Percentiles rank a stretch among this genome's conserved stretches.
Conservation (phyloP, 495 filamentous ascomycete species). For the Lophiotrema nucula region DNA sequence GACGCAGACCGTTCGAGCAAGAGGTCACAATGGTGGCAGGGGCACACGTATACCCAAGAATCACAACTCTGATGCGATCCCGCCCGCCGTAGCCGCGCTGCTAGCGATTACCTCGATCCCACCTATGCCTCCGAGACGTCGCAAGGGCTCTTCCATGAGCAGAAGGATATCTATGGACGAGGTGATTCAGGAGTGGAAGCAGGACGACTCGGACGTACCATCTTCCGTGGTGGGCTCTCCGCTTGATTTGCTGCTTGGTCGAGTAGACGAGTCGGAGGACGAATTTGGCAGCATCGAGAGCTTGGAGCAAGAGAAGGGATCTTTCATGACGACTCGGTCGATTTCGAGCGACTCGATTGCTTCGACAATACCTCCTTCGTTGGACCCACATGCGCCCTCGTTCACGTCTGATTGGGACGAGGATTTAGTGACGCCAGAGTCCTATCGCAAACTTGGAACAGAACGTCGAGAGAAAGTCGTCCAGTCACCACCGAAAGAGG, state of each 20-base stretch:
- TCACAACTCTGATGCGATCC: constrained; percentile 41
- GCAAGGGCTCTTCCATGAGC: constrained; percentile 16
- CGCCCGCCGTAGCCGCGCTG: constrained; percentile 46
- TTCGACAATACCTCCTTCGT: constrained; percentile 40
- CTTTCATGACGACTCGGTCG: constrained; percentile 32
- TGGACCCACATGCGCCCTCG: constrained; percentile 37
- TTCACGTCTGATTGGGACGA: constrained; percentile 28
- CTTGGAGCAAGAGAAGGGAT: constrained; percentile 30
- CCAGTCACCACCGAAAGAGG: constrained; percentile 32
- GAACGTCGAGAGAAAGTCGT: constrained; percentile 34
- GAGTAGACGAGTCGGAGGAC: constrained; percentile 35
- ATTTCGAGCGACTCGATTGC: constrained; percentile 42
- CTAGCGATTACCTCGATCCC: constrained; percentile 47
- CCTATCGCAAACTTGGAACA: constrained; percentile 3
- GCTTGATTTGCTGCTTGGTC: constrained; percentile 42
- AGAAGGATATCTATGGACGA: constrained; percentile 43
- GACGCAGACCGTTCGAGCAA: constrained; percentile 30
- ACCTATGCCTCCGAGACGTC: constrained; percentile 33
- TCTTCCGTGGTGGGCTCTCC: constrained; percentile 34
- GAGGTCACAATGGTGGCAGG: constrained; percentile 34
- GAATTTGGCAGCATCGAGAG: constrained; percentile 26
- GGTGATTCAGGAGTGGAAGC: constrained; percentile 43
- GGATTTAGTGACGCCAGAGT: constrained; percentile 33
- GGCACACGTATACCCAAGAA: constrained; percentile 3
- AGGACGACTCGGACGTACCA: constrained; percentile 32